phyloP scores from a whole-genome alignment of 441 rosid species.

The Viola pubescens region DNA sequence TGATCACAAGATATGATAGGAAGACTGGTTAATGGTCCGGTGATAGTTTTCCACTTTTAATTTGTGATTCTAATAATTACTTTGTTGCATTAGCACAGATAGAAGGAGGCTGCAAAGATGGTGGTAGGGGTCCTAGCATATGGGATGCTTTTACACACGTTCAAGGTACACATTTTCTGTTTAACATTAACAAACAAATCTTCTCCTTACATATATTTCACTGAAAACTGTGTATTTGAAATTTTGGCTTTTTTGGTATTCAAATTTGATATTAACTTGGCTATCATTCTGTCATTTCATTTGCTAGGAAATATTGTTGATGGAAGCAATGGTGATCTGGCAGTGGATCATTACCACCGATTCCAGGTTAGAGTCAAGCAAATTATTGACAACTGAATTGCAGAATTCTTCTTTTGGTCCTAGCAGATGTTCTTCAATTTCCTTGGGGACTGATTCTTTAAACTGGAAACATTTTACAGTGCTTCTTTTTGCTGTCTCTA shows the following conservation, averaged over 20 bases:
- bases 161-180: slow-evolving; percentile 31
- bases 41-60: neutral
- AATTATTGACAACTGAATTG: neutral
- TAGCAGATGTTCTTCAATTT: neutral
- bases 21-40: no score
- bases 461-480: neutral
- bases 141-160: slow-evolving; percentile 78
- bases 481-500: no score
- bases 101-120: slow-evolving; percentile 79
- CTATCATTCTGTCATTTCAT: slow-evolving; percentile 7
- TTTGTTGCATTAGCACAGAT: slow-evolving; percentile 37
- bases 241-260: neutral
- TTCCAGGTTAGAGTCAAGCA: slow-evolving; percentile 39
- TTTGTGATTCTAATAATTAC: neutral
- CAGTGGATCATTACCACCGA: slow-evolving; percentile 84
- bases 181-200: neutral
- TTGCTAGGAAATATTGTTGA: slow-evolving; percentile 55
- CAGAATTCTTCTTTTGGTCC: slow-evolving; percentile 2
- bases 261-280: neutral
- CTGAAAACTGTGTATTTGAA: neutral
- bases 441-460: neutral
- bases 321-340: slow-evolving; percentile 70
- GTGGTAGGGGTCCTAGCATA: slow-evolving; percentile 66
- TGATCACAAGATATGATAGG: no score
- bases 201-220: neutral